A percentile compares a stretch with the other conserved stretches of the same genome.
Conservation (phyloP, 306 rosid genomes). For the Fragaria vesca region DNA sequence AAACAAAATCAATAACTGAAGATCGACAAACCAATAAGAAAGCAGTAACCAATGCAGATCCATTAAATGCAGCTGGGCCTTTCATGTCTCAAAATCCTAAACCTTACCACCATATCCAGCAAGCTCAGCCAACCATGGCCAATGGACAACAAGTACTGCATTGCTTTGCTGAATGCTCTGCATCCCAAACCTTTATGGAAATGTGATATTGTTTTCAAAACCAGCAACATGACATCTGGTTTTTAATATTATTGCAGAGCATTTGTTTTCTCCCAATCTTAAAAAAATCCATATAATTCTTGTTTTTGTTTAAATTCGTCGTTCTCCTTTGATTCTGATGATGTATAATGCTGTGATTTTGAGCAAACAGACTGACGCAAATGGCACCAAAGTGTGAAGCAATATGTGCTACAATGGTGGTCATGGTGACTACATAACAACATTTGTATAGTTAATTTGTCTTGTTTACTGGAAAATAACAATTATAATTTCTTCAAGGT, state of each 20-base stretch:
- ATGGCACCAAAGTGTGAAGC: neutral
- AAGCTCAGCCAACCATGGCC: constrained; percentile 6
- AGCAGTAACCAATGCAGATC: neutral
- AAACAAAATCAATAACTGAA: constrained; percentile 8
- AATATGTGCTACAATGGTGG: neutral
- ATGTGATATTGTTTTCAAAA: constrained; percentile 21
- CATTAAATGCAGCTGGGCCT: constrained; percentile 13
- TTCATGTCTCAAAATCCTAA: constrained; percentile 17
- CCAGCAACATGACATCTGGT: neutral
- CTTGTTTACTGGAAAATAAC: neutral
- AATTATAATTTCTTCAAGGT: neutral
- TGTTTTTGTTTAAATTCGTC: neutral
- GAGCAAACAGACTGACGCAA: neutral
- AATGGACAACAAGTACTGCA: neutral
- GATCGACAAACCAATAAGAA: neutral
- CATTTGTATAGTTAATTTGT: neutral
- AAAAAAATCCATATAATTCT: neutral
- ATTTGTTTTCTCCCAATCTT: neutral
- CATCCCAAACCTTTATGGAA: constrained; percentile 18
- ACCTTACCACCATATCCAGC: neutral
- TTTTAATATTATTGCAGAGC: neutral
- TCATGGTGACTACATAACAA: neutral
- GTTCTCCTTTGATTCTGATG: neutral
- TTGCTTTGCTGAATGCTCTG: neutral
- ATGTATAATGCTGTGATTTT: neutral